A percentile compares a stretch with the other conserved stretches of the same genome.
phyloP scores from a whole-genome alignment of 352 stramenopile genomes.

The Globisporangium cederbergense region DNA sequence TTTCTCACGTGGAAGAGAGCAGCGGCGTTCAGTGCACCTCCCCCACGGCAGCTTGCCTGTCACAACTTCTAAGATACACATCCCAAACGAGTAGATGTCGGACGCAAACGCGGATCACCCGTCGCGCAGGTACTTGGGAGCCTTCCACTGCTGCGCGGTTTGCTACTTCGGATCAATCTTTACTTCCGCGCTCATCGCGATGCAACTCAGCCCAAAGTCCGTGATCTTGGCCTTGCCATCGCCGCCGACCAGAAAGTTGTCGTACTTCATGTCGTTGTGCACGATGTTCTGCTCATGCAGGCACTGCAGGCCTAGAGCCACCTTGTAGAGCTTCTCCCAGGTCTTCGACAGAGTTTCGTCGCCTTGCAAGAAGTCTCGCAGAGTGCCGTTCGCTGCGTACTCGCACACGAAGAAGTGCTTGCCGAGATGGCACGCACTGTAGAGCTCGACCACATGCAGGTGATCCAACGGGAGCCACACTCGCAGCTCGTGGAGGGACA shows the following conservation, averaged over 20 bases:
- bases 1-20: constrained; percentile 1
- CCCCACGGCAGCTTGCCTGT: constrained; percentile 3
- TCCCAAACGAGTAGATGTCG: constrained; percentile 19
- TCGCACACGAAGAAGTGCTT: neutral
- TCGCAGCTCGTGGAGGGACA: constrained; percentile 8
- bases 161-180: constrained; percentile 1
- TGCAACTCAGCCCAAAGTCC: constrained; percentile 22
- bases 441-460: constrained; percentile 7
- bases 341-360: constrained; percentile 61
- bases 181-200: neutral
- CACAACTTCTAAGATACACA: constrained; percentile 18
- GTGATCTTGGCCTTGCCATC: constrained; percentile 24
- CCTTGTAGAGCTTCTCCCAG: constrained; percentile 23
- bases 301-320: constrained; percentile 19
- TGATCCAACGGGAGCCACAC: constrained; percentile 9
- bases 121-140: neutral
- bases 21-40: neutral
- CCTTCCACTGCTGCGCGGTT: constrained; percentile 4
- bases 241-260: constrained; percentile 21
- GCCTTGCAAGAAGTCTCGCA: constrained; percentile 57
- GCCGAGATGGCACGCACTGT: neutral
- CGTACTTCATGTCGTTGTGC: constrained; percentile 5
- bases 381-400: constrained; percentile 1
- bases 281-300: constrained; percentile 22
- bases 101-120: neutral